Evolutionary conservation across 2,329 filamentous ascomycete genomes (phyloP), one percentile per base, ranked within the genome.

Genomic region (Incumbomyces delicatus): DNA sequence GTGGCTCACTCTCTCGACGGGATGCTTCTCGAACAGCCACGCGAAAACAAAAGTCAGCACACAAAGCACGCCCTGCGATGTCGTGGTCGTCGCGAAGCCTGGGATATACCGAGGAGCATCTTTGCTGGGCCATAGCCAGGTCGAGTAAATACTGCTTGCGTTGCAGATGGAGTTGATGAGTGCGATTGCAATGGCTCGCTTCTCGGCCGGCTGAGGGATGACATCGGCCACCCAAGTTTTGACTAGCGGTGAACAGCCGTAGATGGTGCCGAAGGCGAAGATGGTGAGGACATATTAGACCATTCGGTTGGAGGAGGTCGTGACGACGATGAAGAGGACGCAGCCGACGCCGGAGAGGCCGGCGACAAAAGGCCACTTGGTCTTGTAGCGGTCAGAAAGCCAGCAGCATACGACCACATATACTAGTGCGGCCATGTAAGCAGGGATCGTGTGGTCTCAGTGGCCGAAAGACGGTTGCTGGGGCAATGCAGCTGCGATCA

Each of bases 171-270:
- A 80, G 59, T 90, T 90, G 63, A 88, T 86, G 51, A 83, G 80
- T 1, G 84, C 85, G 5, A 89, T 62, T 0, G 82, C 83, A 0
- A 82, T 78, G 2, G 80, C 80, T 50, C 83, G 76, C 67, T 88
- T 88, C 2, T 83, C 80, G 0, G 84, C 82, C 2, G 85, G 85
- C 5, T 85, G 76, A 0, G 85, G 84, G 41, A 90, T 72, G 1
- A 80, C 81, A 59, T 84, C 86, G 36, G 76, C 79, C 53, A 89
- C 87, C 85, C 85, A 92, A 1, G 80, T 76, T 4, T 85, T 67
- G 1, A 74, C 72, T 1, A 85, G 80, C 1, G 75, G 74, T 40
- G 68, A 67, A n/a, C 58, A 57, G 1, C 57, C 57, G 44, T 61
- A 61, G 8, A 60, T 57, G 11, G 51, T 51, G 18, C 49, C 40